These are phyloP conservation scores for Discostella stelligera DNA, from an alignment of 352 stramenopile genomes.

Conservation along the genomic window DNA sequence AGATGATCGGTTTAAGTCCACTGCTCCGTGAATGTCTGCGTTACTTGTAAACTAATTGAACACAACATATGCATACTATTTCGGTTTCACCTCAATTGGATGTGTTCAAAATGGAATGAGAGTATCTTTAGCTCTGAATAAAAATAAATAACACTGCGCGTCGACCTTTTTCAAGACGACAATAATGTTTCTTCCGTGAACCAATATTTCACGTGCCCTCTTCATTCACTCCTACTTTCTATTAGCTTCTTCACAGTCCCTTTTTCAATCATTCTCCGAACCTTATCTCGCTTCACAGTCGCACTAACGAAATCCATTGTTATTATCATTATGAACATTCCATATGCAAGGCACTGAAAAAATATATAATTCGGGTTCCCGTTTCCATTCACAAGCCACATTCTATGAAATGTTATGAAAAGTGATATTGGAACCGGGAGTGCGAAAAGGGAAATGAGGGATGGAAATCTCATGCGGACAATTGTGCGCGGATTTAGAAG, in stretches of 20 bases:
- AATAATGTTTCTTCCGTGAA: not conserved
- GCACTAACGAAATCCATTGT: constrained; percentile 60
- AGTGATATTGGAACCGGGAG: constrained; percentile 56
- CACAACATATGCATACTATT: not conserved
- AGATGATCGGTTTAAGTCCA: not conserved
- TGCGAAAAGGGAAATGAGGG: constrained; percentile 54
- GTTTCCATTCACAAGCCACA: constrained; percentile 73
- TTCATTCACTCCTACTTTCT: constrained; percentile 23
- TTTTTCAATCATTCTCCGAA: constrained; percentile 58
- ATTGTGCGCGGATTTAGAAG: constrained; percentile 59
- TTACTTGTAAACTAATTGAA: constrained; percentile 9
- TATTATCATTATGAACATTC: constrained; percentile 70
- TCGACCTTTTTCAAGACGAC: not conserved
- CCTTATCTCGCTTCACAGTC: constrained; percentile 73
- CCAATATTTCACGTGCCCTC: not conserved
- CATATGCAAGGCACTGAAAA: constrained; percentile 80
- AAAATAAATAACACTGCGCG: not conserved
- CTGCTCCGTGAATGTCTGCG: not conserved
- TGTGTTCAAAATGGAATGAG: not conserved
- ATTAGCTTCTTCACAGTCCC: constrained; percentile 30
- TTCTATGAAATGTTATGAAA: constrained; percentile 57
- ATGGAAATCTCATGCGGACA: constrained; percentile 52
- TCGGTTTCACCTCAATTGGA: not conserved
- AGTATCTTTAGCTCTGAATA: not conserved
- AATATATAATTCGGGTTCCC: constrained; percentile 82